Percentiles rank a stretch among this genome's conserved stretches.
These are phyloP conservation scores for Sanghuangporus weigelae DNA, from an alignment of 1,284 basidiomycete genomes.

Conservation along the genomic window DNA sequence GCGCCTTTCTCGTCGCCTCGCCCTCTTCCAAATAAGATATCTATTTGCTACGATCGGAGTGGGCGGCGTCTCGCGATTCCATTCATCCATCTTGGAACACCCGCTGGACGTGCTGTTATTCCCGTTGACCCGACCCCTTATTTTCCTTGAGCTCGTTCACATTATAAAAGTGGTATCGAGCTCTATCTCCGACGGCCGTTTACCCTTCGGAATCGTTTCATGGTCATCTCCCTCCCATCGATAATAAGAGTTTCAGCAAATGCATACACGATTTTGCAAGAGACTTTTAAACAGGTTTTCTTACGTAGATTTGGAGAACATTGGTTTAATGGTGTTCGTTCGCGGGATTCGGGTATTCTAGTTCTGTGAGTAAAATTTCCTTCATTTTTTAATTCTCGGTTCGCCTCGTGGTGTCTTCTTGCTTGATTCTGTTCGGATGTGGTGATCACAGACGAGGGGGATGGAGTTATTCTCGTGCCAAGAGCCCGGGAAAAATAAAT, in stretches of 20 bases:
- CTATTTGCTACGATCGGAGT: not conserved
- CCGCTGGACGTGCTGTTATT: not conserved
- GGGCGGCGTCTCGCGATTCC: not conserved
- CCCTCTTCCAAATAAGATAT: not conserved
- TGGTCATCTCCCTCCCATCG: not conserved
- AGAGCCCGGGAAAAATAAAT: too few relatives aligned
- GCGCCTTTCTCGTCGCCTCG: not conserved
- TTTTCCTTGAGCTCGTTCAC: not conserved
- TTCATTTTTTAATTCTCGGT: not conserved
- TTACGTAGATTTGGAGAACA: not conserved
- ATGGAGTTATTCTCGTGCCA: too few relatives aligned
- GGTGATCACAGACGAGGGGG: too few relatives aligned
- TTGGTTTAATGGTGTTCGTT: not conserved
- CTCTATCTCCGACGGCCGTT: not conserved
- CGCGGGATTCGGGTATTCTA: not conserved
- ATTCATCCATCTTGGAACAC: not conserved
- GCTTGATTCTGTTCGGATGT: too few relatives aligned
- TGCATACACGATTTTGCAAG: constrained; percentile 3
- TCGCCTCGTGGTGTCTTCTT: too few relatives aligned
- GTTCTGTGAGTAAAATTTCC: not conserved
- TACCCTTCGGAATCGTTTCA: not conserved
- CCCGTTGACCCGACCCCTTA: not conserved
- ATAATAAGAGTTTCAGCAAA: constrained; percentile 1
- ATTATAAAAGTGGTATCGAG: not conserved
- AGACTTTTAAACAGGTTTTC: not conserved